Base-by-base conservation (phyloP, 2,329 filamentous ascomycete genomes). In the Thielaviopsis populi region DNA sequence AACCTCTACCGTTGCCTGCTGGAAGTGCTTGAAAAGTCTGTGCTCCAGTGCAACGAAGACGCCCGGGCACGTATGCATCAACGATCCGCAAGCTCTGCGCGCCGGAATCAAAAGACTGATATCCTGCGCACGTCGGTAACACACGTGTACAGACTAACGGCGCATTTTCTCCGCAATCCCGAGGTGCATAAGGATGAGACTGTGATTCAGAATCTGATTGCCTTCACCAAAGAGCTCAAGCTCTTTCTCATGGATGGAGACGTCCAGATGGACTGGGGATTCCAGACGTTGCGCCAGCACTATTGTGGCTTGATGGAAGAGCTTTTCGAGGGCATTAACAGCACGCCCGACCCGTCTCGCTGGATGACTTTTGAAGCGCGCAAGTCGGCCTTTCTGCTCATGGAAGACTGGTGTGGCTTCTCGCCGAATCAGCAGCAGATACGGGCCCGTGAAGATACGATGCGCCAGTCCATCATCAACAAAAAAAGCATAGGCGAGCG, bases 331-430 rank as follows among this genome's bases (percentile, higher is more conserved):
- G 90, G 89, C 5, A 90, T 96, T 69, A 94, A 92, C 69, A 83
- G 86, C 61, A 90, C 90, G 0, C 85, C 85, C 67, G 89, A 96
- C 66, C 88, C 91, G 1, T 86, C 89, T 3, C 83, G 90, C 40
- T 99, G 94, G 92, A 94, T 99, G 83, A 91, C 94, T 0, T 99
- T 99, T 70, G 94, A 99, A 72, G 89, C 91, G 13, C 82, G 95
- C 48, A 96, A 96, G 72, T 96, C 94, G 4, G 88, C 92, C 0
- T 99, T 99, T 71, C 86, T 91, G 0, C 77, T 99, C 59, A 97
- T 99, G 91, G 94, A 99, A 74, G 92, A 97, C 68, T 99, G 95
- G 95, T 99, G 94, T 72, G 94, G 94, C 1, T 96, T 95, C 72
- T 96, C 91, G 7, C 90, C 91, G 0, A 96, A 96, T 68, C 90